Percentiles rank a stretch among this genome's conserved stretches.
phyloP scores from a whole-genome alignment of 805 yeast genomes.

The Teunomyces kruisii region DNA sequence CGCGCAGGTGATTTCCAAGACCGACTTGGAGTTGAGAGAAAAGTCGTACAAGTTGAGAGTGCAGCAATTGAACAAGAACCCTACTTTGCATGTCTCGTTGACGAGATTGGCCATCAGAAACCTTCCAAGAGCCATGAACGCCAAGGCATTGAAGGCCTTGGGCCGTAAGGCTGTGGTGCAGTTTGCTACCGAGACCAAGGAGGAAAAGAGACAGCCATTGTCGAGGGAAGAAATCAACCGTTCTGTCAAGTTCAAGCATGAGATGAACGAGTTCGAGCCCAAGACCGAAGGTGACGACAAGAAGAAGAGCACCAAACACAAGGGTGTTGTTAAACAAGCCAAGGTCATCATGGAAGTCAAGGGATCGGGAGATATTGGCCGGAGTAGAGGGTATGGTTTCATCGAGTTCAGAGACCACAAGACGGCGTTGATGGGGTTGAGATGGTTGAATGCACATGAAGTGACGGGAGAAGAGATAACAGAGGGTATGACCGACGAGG shows the following conservation, averaged over 20 bases:
- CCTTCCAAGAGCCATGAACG: conserved; percentile 88
- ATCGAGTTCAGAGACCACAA: conserved; percentile 90
- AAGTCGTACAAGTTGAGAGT: conserved; percentile 83
- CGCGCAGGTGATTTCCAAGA: conserved; percentile 61
- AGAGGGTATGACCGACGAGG: conserved; percentile 71
- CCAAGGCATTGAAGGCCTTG: conserved; percentile 82
- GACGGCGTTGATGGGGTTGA: conserved; percentile 88
- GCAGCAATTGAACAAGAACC: conserved; percentile 87
- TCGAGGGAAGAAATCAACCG: conserved; percentile 85
- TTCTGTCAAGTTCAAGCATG: conserved; percentile 67
- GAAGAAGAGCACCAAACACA: conserved; percentile 63
- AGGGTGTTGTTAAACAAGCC: conserved; percentile 91
- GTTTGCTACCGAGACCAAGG: conserved; percentile 86
- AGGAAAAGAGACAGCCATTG: conserved; percentile 73
- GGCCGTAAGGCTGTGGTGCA: conserved; percentile 94
- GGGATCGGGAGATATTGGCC: conserved; percentile 80
- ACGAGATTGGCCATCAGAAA: conserved; percentile 95
- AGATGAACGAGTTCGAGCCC: conserved; percentile 24
- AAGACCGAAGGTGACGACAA: conserved; percentile 34
- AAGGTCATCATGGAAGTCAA: conserved; percentile 91
- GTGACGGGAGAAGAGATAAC: conserved; percentile 69
- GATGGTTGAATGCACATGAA: conserved; percentile 95
- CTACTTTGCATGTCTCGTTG: conserved; percentile 86
- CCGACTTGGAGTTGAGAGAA: conserved; percentile 86
- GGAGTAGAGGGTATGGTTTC: conserved; percentile 97